These are phyloP conservation scores for Macadamia tetraphylla DNA, from an alignment of 164 flowering plant species.

Conservation along the genomic window DNA sequence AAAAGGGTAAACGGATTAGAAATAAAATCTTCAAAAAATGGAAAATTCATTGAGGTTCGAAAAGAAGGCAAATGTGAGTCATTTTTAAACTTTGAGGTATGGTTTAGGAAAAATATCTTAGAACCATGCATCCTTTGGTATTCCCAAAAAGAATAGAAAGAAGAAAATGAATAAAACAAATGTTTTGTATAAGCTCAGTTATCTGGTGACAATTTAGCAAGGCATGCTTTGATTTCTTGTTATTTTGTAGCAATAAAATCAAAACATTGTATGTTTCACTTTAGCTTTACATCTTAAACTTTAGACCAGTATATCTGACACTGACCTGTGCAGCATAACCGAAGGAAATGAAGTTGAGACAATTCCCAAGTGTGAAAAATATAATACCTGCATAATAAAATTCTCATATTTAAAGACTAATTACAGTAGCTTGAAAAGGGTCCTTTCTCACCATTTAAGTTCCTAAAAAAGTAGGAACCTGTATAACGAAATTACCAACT, in stretches of 20 bases:
- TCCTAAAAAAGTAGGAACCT: too few species aligned
- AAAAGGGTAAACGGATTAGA: background rate
- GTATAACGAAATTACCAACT: constrained; percentile 45
- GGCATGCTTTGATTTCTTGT: background rate
- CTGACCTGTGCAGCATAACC: constrained; percentile 99
- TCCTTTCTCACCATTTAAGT: background rate
- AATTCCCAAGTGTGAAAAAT: constrained; percentile 82
- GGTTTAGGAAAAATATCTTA: too few species aligned
- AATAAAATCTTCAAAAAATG: too few species aligned
- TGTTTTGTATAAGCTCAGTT: too few species aligned
- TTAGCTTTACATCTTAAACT: background rate
- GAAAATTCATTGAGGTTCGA: too few species aligned
- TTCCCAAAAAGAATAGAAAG: too few species aligned
- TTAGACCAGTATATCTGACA: constrained; percentile 2
- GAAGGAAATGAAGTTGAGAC: constrained; percentile 92
- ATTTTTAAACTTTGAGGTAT: too few species aligned
- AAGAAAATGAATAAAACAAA: background rate
- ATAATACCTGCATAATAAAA: constrained; percentile 57
- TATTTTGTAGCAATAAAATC: background rate
- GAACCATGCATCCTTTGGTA: too few species aligned
- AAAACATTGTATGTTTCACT: background rate
- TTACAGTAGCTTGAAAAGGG: background rate
- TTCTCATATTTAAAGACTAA: background rate
- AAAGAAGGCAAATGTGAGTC: too few species aligned
- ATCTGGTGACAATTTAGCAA: background rate